A percentile compares a stretch with the other conserved stretches of the same genome.
Conservation (phyloP, 2,329 filamentous ascomycete genomes). For the Botrytis porri region DNA sequence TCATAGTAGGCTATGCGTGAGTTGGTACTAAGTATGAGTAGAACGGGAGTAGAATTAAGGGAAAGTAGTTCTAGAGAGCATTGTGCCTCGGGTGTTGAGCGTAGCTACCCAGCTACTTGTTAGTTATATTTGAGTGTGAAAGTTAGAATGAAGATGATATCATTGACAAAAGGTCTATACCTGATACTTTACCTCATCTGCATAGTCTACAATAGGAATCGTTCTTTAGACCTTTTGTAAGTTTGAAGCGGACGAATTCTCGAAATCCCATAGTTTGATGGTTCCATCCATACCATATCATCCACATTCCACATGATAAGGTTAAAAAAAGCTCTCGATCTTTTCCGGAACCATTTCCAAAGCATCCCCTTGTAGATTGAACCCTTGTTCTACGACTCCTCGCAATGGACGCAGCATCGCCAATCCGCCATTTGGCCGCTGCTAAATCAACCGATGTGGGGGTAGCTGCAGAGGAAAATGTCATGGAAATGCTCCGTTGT, state of each 20-base stretch:
- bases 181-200: neutral
- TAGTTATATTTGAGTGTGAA: neutral
- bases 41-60: neutral
- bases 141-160: neutral
- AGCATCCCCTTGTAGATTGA: neutral
- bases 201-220: neutral
- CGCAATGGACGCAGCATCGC: neutral
- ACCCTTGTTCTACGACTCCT: neutral
- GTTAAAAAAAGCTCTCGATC: neutral
- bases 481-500: neutral
- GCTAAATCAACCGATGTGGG: neutral
- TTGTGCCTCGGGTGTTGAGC: too few relatives aligned
- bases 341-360: neutral
- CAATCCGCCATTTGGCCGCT: slow-evolving; percentile 6
- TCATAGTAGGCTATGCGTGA: neutral
- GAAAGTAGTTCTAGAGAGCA: too few relatives aligned
- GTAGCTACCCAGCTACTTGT: neutral
- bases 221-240: too few relatives aligned
- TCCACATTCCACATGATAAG: neutral
- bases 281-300: neutral
- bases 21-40: neutral
- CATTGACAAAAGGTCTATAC: neutral
- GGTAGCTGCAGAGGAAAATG: neutral
- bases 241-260: too few relatives aligned
- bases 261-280: neutral